Conservation (phyloP, 1,284 basidiomycete genomes). For the Leccinum angustisporum region DNA sequence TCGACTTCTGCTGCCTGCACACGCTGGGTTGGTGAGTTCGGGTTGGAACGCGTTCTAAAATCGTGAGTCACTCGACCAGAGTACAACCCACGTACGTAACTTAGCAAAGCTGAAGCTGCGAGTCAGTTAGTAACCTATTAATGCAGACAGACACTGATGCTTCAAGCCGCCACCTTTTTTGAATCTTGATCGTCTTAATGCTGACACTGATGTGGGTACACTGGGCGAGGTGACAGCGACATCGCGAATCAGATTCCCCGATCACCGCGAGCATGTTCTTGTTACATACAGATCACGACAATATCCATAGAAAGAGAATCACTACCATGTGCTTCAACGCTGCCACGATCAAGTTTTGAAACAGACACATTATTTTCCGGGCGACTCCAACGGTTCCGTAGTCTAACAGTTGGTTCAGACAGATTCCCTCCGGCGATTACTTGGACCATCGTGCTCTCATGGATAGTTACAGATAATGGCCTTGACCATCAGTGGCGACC, state of each 20-base stretch:
- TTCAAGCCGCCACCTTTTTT: neutral
- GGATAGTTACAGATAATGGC: neutral
- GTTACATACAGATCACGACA: neutral
- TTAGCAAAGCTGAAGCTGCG: too few relatives aligned
- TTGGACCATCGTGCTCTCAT: neutral
- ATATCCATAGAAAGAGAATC: neutral
- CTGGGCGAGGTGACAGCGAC: neutral
- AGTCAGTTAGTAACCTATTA: too few relatives aligned
- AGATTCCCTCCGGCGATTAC: neutral
- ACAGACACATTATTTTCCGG: neutral
- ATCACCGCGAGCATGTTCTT: neutral
- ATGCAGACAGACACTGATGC: neutral
- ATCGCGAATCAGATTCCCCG: neutral
- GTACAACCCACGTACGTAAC: neutral
- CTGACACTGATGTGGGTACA: neutral
- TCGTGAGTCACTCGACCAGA: neutral
- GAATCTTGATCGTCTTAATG: neutral
- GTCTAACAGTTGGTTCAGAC: neutral
- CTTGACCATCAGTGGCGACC: neutral
- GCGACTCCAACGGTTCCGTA: neutral
- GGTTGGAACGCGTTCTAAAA: neutral
- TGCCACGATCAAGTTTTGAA: neutral
- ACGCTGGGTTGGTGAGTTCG: neutral
- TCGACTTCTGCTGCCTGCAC: neutral
- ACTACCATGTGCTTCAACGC: neutral